phyloP scores from a whole-genome alignment of 768 basidiomycete species.

The Peribolospora baueri region DNA sequence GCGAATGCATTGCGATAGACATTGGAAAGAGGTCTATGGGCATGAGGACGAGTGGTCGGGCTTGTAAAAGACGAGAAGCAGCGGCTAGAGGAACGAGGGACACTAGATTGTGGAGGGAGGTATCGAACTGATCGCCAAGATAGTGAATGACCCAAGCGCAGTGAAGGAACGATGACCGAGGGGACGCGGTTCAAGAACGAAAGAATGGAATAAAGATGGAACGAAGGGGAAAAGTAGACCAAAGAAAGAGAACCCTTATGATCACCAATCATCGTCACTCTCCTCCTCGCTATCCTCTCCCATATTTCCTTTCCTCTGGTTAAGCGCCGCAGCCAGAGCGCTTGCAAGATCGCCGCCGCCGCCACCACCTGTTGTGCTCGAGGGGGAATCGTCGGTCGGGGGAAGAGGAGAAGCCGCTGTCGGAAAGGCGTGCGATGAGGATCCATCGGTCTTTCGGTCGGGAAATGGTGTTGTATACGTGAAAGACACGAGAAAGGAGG shows the following conservation, averaged over 20 bases:
- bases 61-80: slow-evolving; percentile 19
- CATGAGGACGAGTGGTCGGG: not conserved
- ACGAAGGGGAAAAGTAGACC: not conserved
- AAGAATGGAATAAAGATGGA: not conserved
- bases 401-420: not conserved
- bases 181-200: not conserved
- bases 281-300: slow-evolving; percentile 59
- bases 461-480: no score
- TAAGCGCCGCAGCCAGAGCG: slow-evolving; percentile 58
- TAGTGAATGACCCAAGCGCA: not conserved
- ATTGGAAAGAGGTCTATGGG: not conserved
- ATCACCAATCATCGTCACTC: slow-evolving; percentile 27
- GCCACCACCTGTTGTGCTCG: not conserved
- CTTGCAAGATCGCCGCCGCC: slow-evolving; percentile 53
- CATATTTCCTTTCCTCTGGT: slow-evolving; percentile 61
- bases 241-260: not conserved
- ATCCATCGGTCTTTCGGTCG: no score
- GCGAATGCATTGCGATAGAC: no score
- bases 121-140: not conserved
- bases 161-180: not conserved
- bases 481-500: no score
- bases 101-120: slow-evolving; percentile 8
- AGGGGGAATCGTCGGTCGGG: not conserved
- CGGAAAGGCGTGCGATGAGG: no score
- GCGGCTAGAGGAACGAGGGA: slow-evolving; percentile 25